Evolutionary conservation across 176 grass and related monocot species (phyloP), one percentile per base, ranked within the genome.

Genomic region (Ampelocalamus luodianensis): DNA sequence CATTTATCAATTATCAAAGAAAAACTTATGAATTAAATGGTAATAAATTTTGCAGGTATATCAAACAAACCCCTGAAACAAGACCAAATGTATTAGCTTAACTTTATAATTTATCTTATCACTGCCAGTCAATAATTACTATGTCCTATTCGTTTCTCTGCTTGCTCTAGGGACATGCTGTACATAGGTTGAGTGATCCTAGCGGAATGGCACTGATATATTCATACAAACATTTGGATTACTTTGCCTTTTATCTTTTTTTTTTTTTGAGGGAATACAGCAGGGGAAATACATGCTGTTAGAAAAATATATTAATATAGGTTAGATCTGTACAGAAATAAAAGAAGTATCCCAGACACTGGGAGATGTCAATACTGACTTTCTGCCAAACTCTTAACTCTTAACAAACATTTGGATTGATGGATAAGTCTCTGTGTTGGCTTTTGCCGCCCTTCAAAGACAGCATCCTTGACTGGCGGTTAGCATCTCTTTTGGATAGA

Each of bases 1-100:
- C 10, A 54, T 37, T 75, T 75, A 53, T 22, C 9, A n/a, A 75
- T 75, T 75, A 54, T 29, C 18, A 58, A n/a, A 72, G 24, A 46
- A 71, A 24, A 71, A 70, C 5, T 27, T 13, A 71, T 48, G 43
- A 10, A 55, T 37, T 75, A 13, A 36, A 51, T 34, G 49, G 14
- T 11, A 36, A 65, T 37, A 65, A 7, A 37, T 65, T 37, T 29
- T 32, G 5, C 8, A 65, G 13, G 29, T 32, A 15, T 22, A 55
- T 22, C 8, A 32, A 72, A 75, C 49, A 37, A 75, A 36, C 10
- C 63, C 72, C 24, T 75, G 49, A 53, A 62, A 78, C 1, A 43
- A 23, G 59, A 39, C 5, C 3, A 76, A 12, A 42, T 60, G 12
- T 62, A 32, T 78, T 46, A 20, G 4, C 22, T 63, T 44, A 56